These are phyloP conservation scores for Leccinum solheimii DNA, from an alignment of 1,284 basidiomycete genomes.

Conservation along the genomic window DNA sequence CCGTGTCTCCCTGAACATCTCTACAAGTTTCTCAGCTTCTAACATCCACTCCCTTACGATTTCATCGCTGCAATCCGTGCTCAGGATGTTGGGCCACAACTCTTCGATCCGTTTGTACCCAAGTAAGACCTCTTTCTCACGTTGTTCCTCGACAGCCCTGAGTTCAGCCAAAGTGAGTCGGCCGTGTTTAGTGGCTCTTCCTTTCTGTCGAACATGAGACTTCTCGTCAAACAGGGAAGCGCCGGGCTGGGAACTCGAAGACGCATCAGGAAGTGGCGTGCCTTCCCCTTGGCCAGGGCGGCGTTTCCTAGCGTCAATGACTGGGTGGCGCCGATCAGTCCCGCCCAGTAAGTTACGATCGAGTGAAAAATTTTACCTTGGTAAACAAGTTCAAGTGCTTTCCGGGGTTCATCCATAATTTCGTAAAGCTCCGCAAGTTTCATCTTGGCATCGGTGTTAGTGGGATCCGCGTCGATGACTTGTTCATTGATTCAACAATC, in stretches of 20 bases:
- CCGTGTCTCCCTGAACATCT: slow-evolving; percentile 85
- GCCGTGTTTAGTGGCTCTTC: slow-evolving; percentile 37
- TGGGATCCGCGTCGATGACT: slow-evolving; percentile 77
- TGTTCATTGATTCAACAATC: slow-evolving; percentile 2
- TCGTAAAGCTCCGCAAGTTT: slow-evolving; percentile 90
- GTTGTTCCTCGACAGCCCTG: slow-evolving; percentile 58
- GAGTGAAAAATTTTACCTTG: slow-evolving; percentile 56
- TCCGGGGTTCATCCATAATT: slow-evolving; percentile 73
- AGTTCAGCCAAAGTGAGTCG: slow-evolving; percentile 56
- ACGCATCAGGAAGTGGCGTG: slow-evolving; percentile 12
- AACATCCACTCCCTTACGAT: slow-evolving; percentile 72
- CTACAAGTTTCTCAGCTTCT: slow-evolving; percentile 77
- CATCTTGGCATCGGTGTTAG: slow-evolving; percentile 81
- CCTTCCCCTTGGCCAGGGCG: slow-evolving; percentile 38
- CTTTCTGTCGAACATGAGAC: slow-evolving; percentile 38
- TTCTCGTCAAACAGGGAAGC: slow-evolving; percentile 63
- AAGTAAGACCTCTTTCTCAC: slow-evolving; percentile 58
- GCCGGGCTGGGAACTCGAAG: slow-evolving; percentile 22
- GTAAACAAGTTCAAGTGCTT: slow-evolving; percentile 84
- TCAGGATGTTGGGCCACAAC: slow-evolving; percentile 43
- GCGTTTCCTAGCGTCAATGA: slow-evolving; percentile 40
- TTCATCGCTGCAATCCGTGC: slow-evolving; percentile 36
- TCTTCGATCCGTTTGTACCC: slow-evolving; percentile 53
- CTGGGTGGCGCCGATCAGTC: slow-evolving; percentile 4
- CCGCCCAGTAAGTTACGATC: not conserved